Conservation (phyloP, 2,329 filamentous ascomycete species). For the Ceratocystis lukuohia region DNA sequence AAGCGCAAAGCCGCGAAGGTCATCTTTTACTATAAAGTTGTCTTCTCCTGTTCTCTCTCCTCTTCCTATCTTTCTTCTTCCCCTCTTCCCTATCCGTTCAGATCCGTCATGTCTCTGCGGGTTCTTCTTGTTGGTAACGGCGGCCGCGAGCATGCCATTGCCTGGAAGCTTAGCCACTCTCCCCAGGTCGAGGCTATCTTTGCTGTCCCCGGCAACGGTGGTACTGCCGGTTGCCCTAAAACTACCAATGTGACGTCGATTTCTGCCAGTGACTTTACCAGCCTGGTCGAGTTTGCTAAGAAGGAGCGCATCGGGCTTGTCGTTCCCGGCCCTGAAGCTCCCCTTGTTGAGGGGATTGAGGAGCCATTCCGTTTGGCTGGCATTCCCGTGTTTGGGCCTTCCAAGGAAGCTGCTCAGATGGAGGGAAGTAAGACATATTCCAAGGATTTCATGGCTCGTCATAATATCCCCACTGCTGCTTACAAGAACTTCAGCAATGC, state of each 20-base stretch:
- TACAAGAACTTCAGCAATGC: constrained; percentile 82
- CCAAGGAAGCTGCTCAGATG: constrained; percentile 69
- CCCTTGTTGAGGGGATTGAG: constrained; percentile 83
- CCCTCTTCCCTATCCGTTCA: neutral
- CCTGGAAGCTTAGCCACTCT: constrained; percentile 86
- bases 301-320: constrained; percentile 66
- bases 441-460: constrained; percentile 92
- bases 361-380: constrained; percentile 62
- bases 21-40: neutral
- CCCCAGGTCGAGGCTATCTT: constrained; percentile 62
- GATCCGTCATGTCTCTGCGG: constrained; percentile 27
- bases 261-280: constrained; percentile 62
- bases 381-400: constrained; percentile 76
- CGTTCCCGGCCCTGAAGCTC: constrained; percentile 81
- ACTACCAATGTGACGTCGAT: constrained; percentile 58
- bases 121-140: constrained; percentile 87
- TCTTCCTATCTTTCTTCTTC: neutral
- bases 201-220: constrained; percentile 69
- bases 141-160: constrained; percentile 84
- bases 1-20: neutral
- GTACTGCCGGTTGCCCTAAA: constrained; percentile 59
- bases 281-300: constrained; percentile 61
- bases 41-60: neutral
- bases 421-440: constrained; percentile 96
- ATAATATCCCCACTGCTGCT: constrained; percentile 77